Conservation (phyloP, 108 stramenopile genomes). For the Seminavis robusta region DNA sequence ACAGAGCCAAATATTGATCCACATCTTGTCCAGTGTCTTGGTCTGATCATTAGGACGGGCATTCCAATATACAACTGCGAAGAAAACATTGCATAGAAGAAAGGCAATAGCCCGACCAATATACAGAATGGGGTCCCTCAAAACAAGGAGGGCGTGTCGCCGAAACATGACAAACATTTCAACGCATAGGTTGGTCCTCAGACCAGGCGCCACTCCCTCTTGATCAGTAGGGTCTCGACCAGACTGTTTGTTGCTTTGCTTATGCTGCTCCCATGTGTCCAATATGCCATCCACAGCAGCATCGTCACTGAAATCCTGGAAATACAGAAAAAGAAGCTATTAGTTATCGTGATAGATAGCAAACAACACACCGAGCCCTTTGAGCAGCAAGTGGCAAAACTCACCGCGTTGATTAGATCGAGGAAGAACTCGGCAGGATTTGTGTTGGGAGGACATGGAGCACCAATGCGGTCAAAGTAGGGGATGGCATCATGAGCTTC, state of each 20-base stretch:
- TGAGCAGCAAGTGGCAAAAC: too few species aligned
- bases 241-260: slow-evolving; percentile 2
- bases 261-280: slow-evolving; percentile 20
- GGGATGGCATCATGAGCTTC: slow-evolving; percentile 18
- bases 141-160: slow-evolving; percentile 9
- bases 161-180: slow-evolving; percentile 22
- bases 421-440: slow-evolving; percentile 38
- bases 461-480: slow-evolving; percentile 39
- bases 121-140: slow-evolving; percentile 28
- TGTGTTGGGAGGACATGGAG: slow-evolving; percentile 17
- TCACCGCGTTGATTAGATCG: slow-evolving; percentile 36
- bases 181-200: not conserved
- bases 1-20: slow-evolving; percentile 12
- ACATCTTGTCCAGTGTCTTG: slow-evolving; percentile 22
- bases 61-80: slow-evolving; percentile 23
- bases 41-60: slow-evolving; percentile 15
- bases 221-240: slow-evolving; percentile 4
- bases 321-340: too few species aligned
- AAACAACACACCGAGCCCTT: too few species aligned
- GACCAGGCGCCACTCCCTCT: not conserved
- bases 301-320: slow-evolving; percentile 26
- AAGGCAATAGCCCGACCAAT: slow-evolving; percentile 20
- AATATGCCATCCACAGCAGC: slow-evolving; percentile 27
- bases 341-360: too few species aligned
- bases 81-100: slow-evolving; percentile 12